phyloP scores from a whole-genome alignment of 2,329 filamentous ascomycete genomes.

The Trichoderma harzianum region DNA sequence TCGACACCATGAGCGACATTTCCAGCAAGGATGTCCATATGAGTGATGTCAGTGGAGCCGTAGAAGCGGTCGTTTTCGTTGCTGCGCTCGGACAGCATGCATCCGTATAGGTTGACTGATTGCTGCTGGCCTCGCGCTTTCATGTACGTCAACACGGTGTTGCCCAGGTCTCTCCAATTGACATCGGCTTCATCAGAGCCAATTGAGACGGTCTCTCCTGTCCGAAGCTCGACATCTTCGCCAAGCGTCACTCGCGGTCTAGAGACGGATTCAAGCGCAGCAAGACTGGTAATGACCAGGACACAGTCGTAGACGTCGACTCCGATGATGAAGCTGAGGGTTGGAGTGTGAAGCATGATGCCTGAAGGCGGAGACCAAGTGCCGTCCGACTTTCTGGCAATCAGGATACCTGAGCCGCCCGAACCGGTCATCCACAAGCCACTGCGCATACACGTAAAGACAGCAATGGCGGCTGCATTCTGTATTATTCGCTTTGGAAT shows the following conservation, averaged over 20 bases:
- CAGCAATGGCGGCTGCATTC: constrained; percentile 83
- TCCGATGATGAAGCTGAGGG: constrained; percentile 83
- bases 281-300: constrained; percentile 82
- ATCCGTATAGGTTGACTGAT: constrained; percentile 53
- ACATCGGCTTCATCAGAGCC: constrained; percentile 52
- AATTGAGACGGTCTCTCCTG: constrained; percentile 65
- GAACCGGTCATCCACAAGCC: constrained; percentile 90
- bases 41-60: constrained; percentile 42
- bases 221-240: constrained; percentile 71
- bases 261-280: constrained; percentile 81
- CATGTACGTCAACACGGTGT: constrained; percentile 56
- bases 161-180: constrained; percentile 50
- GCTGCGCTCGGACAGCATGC: constrained; percentile 52
- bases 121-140: constrained; percentile 57
- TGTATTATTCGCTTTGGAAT: constrained; percentile 83
- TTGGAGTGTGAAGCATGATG: constrained; percentile 85
- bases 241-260: constrained; percentile 76
- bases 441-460: constrained; percentile 94
- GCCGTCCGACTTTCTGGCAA: constrained; percentile 79
- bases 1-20: constrained; percentile 53
- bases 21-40: constrained; percentile 56
- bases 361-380: constrained; percentile 90
- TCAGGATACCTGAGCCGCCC: constrained; percentile 81
- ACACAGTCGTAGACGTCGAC: constrained; percentile 97
- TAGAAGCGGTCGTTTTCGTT: constrained; percentile 63